Evolutionary conservation across 1,284 basidiomycete species (phyloP).

Genomic region (Microbotryomycetes sp.): DNA sequence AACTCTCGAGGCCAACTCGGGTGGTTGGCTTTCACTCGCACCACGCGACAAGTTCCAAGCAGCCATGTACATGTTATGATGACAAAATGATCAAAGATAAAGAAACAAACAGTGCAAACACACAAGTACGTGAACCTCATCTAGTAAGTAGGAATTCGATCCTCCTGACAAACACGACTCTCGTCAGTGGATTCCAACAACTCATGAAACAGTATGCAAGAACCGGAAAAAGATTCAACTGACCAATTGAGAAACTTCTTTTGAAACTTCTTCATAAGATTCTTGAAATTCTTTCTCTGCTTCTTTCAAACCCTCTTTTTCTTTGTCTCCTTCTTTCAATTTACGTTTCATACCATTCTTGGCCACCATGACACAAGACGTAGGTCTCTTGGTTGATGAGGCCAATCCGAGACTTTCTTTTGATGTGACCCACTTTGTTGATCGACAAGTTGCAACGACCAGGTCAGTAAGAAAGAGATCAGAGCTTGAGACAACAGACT

Average conservation of each 20-base stretch:
- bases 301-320: conserved; percentile 53
- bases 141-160: neutral
- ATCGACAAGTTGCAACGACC: neutral
- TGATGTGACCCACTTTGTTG: conserved; percentile 52
- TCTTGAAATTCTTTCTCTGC: conserved; percentile 72
- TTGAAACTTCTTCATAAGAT: conserved; percentile 73
- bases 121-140: neutral
- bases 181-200: neutral
- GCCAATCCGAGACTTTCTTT: conserved; percentile 94
- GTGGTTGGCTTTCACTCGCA: too few species aligned
- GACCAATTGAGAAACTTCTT: conserved; percentile 51
- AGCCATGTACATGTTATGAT: too few species aligned
- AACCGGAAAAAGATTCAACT: conserved; percentile 39
- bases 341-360: conserved; percentile 59
- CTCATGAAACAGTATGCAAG: neutral
- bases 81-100: neutral
- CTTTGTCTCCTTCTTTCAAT: conserved; percentile 54
- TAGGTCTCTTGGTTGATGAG: conserved; percentile 94
- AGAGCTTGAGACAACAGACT: neutral
- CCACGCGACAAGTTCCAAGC: too few species aligned
- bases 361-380: conserved; percentile 87
- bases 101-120: neutral
- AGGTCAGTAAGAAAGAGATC: neutral
- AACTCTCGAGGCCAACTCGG: too few species aligned
- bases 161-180: neutral